phyloP scores from a whole-genome alignment of 2,329 filamentous ascomycete species.

The Apiospora saccharicola region DNA sequence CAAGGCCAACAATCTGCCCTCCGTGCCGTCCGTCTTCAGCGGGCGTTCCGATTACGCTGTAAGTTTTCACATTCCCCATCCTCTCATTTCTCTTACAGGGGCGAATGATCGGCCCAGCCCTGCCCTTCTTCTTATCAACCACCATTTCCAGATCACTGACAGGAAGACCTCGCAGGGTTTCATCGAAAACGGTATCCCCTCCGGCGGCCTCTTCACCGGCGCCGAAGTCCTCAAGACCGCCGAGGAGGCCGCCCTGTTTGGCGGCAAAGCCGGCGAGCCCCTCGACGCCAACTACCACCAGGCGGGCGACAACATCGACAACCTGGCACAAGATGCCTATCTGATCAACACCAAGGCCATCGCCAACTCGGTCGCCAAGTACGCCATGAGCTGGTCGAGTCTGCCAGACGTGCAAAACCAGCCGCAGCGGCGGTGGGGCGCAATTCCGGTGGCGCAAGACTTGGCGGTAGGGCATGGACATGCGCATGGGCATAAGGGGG shows the following conservation, averaged over 20 bases:
- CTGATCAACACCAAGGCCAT: conserved; percentile 39
- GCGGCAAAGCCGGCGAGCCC: conserved; percentile 55
- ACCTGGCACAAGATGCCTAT: conserved; percentile 42
- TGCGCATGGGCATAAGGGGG: conserved; percentile 25
- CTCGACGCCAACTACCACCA: conserved; percentile 44
- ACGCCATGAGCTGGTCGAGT: conserved; percentile 24
- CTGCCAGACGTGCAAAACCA: conserved; percentile 23
- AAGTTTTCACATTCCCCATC: background rate
- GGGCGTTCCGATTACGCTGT: conserved; percentile 64
- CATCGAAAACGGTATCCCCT: conserved; percentile 62
- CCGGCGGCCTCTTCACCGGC: conserved; percentile 66
- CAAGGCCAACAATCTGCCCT: conserved; percentile 50
- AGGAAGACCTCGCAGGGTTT: conserved; percentile 49
- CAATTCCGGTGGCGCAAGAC: background rate
- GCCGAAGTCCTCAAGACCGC: conserved; percentile 65
- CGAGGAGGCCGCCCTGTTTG: conserved; percentile 61
- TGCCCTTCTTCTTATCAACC: no score
- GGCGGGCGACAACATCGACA: conserved; percentile 43
- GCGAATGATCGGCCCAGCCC: no score
- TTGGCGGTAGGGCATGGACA: background rate
- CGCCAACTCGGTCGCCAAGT: conserved; percentile 29
- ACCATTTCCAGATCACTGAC: no score
- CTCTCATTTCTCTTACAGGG: background rate
- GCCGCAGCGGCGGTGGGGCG: conserved; percentile 25
- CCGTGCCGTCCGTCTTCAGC: conserved; percentile 61